Conservation (phyloP, 2,329 filamentous ascomycete genomes). For the Coniochaeta sp. region DNA sequence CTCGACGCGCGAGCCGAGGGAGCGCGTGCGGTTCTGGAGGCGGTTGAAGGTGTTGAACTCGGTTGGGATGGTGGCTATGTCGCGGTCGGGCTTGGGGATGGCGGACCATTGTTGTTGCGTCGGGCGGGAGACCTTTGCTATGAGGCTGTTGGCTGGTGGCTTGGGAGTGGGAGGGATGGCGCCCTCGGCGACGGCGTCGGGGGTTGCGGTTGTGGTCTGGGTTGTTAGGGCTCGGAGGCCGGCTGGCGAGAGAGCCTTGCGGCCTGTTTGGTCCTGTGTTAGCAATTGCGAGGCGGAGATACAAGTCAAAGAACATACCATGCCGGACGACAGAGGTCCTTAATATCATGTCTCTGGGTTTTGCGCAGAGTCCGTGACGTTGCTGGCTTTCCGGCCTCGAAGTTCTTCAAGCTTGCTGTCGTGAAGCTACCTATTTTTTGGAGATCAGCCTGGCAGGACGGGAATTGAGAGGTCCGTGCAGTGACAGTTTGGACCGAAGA, state of each 20-base stretch:
- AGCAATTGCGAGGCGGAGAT: not conserved
- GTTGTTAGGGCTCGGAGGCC: slow-evolving; percentile 33
- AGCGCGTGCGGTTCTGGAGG: slow-evolving; percentile 37
- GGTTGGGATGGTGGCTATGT: slow-evolving; percentile 23
- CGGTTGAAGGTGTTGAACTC: slow-evolving; percentile 27
- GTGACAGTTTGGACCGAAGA: not conserved
- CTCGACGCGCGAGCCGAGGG: slow-evolving; percentile 41
- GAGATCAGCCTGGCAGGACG: not conserved
- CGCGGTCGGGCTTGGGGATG: slow-evolving; percentile 15
- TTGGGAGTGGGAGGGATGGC: slow-evolving; percentile 7
- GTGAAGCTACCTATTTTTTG: not conserved
- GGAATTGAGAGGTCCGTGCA: not conserved
- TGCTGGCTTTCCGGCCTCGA: not conserved
- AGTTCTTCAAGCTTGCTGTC: not conserved
- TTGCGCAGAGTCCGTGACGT: not conserved
- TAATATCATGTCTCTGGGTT: slow-evolving; percentile 39
- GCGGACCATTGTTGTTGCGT: slow-evolving; percentile 9
- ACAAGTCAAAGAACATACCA: slow-evolving; percentile 29
- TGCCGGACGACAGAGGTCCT: slow-evolving; percentile 48
- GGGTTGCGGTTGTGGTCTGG: slow-evolving; percentile 19
- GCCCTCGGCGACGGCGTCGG: slow-evolving; percentile 15
- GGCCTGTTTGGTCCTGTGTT: slow-evolving; percentile 35
- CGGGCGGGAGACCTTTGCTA: not conserved
- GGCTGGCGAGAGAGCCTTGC: slow-evolving; percentile 38
- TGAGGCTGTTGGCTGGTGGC: not conserved